Percentiles rank a stretch among this genome's conserved stretches.
These are phyloP conservation scores for Calonectria hawksworthii DNA, from an alignment of 2,329 filamentous ascomycete genomes.

Conservation along the genomic window DNA sequence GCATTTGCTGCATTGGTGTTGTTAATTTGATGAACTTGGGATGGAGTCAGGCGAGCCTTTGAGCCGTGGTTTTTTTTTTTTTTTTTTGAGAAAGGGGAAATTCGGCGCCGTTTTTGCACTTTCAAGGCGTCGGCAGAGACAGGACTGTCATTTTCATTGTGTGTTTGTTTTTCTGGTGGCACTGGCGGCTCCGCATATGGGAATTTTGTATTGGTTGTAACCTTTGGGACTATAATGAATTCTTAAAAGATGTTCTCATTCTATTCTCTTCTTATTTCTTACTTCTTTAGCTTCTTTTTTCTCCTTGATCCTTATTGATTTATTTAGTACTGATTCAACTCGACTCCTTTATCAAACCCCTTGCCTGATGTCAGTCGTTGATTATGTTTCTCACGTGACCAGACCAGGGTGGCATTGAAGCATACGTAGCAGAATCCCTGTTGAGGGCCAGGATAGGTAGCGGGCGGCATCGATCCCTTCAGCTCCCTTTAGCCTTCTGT, in stretches of 20 bases:
- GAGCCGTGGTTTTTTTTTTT: constrained; percentile 24
- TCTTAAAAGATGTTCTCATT: constrained; percentile 28
- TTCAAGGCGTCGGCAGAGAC: constrained; percentile 44
- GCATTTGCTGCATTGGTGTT: constrained; percentile 38
- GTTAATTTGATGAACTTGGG: constrained; percentile 42
- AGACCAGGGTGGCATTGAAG: neutral
- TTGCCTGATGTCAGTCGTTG: neutral
- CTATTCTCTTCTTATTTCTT: neutral
- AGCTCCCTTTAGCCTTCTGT: neutral
- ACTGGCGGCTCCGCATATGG: constrained; percentile 40
- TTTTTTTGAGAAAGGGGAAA: constrained; percentile 35
- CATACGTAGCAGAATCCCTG: constrained; percentile 25
- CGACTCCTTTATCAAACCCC: neutral
- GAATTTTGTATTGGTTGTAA: constrained; percentile 40
- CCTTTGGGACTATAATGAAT: constrained; percentile 44
- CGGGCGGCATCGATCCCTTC: constrained; percentile 32
- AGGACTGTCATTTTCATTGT: constrained; percentile 37
- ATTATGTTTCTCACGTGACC: constrained; percentile 36
- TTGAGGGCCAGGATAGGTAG: constrained; percentile 21
- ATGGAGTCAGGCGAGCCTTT: constrained; percentile 43
- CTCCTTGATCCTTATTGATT: too few species aligned
- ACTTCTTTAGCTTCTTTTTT: neutral
- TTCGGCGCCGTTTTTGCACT: constrained; percentile 47
- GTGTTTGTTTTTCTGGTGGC: constrained; percentile 33
- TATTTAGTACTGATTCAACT: neutral